Base-by-base conservation (phyloP, 139 green algal genomes). In the Chlorella sp. region DNA sequence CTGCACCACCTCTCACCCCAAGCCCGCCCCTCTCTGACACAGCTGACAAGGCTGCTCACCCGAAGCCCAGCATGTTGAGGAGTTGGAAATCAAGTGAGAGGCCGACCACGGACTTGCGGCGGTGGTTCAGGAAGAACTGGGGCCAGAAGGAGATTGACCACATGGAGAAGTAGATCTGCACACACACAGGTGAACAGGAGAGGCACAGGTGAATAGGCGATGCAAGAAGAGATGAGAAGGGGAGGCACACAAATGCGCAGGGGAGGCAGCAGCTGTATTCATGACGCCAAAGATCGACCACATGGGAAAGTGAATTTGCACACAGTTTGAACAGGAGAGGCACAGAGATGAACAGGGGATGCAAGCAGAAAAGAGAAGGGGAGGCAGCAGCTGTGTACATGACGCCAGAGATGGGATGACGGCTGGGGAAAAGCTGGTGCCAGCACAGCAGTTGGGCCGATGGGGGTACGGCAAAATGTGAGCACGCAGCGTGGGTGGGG, bases 91-190 rank as follows among this genome's bases (percentile, higher is more conserved):
- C 95, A 15, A 96, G 69, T 0, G 82, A 92, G 14, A 97, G 81
- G 24, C 95, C 95, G 7, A 84, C 88, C 60, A 96, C 94, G 75
- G 81, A 94, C 79, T 93, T 93, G 36, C 90, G 91, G 0, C 79
- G 40, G 42, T 79, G 92, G 85, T 97, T 97, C 21, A 93, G 42
- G n/a, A 91, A 79, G 48, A 92, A 71, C 87, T 97, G 94, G n/a
- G 95, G 95, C 69, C 95, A 96, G 92, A 96, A 97, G 78, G 75
- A 91, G 42, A 94, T 79, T 78, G 71, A 90, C 94, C 94, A 96
- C 3, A 89, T 88, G 3, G 71, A 36, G 57, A 96, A 95, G 85
- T 95, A 96, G 28, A 75, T 86, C 93, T 88, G 83, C 61, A 80
- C 75, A 81, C 61, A 80, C 75, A 81, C n/a, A 21, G 82, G 1